phyloP scores from a whole-genome alignment of 139 green algal species.

The Chlorella sp. region DNA sequence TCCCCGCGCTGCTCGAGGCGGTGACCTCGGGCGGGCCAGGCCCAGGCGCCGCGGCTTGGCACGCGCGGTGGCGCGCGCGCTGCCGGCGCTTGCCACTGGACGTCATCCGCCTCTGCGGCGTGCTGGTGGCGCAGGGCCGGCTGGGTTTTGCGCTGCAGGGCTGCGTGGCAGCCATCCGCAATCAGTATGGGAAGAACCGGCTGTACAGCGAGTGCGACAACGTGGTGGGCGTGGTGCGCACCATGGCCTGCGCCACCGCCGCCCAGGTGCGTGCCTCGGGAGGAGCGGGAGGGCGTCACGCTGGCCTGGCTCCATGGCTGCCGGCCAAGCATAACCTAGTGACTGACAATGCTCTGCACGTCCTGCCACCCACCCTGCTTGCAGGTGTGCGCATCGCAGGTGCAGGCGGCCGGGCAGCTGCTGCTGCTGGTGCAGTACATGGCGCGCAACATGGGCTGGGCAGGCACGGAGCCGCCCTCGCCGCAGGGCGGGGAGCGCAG shows the following conservation, averaged over 20 bases:
- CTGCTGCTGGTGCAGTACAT: constrained; percentile 23
- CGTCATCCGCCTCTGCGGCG: constrained; percentile 8
- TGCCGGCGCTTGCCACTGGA: constrained; percentile 21
- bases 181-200: no score
- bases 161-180: no score
- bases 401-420: constrained; percentile 14
- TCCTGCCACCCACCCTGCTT: no score
- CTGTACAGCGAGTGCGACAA: neutral
- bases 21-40: constrained; percentile 3
- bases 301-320: no score
- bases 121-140: neutral
- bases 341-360: neutral
- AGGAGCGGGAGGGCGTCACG: no score
- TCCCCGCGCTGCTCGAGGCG: constrained; percentile 10
- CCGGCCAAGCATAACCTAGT: no score
- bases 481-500: no score
- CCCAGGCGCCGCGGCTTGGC: neutral
- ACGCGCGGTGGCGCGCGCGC: neutral
- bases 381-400: constrained; percentile 5
- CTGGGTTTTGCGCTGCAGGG: no score
- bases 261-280: no score
- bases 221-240: neutral
- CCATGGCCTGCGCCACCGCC: no score
- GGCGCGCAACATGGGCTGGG: no score
- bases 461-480: no score